Conservation (phyloP, 2,329 filamentous ascomycete genomes). For the Fusarium multiceps region DNA sequence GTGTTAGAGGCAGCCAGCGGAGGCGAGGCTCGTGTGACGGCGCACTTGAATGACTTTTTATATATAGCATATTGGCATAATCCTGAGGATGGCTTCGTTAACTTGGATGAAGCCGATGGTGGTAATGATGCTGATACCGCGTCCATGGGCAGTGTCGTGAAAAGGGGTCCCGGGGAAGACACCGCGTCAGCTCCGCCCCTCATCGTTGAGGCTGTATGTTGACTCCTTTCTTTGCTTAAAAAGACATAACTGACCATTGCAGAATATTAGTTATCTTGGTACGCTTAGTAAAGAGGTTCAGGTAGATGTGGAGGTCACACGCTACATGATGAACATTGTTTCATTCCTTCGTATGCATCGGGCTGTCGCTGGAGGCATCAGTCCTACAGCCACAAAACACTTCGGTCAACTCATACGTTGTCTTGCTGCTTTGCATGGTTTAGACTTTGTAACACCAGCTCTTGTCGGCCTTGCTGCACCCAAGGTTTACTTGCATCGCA, state of each 20-base stretch:
- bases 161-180: constrained; percentile 46
- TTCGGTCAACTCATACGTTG: constrained; percentile 76
- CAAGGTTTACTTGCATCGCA: constrained; percentile 89
- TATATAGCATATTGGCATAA: constrained; percentile 90
- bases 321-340: constrained; percentile 89
- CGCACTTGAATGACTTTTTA: constrained; percentile 81
- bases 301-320: constrained; percentile 79
- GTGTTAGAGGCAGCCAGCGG: constrained; percentile 66
- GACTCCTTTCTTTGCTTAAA: background rate
- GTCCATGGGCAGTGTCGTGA: constrained; percentile 61
- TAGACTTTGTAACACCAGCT: constrained; percentile 85
- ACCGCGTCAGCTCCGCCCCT: constrained; percentile 46
- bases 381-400: constrained; percentile 81
- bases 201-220: constrained; percentile 58
- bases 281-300: constrained; percentile 68
- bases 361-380: constrained; percentile 81
- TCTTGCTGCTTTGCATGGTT: constrained; percentile 82
- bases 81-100: constrained; percentile 75
- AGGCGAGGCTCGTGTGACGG: constrained; percentile 61
- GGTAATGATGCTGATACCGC: constrained; percentile 49
- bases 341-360: constrained; percentile 90
- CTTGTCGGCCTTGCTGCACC: constrained; percentile 83
- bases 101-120: constrained; percentile 72
- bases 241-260: constrained; percentile 30
- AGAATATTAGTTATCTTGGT: constrained; percentile 70